Evolutionary conservation across 1,284 basidiomycete species (phyloP), one percentile per base, ranked within the genome.

Genomic region (Irpex sp.): DNA sequence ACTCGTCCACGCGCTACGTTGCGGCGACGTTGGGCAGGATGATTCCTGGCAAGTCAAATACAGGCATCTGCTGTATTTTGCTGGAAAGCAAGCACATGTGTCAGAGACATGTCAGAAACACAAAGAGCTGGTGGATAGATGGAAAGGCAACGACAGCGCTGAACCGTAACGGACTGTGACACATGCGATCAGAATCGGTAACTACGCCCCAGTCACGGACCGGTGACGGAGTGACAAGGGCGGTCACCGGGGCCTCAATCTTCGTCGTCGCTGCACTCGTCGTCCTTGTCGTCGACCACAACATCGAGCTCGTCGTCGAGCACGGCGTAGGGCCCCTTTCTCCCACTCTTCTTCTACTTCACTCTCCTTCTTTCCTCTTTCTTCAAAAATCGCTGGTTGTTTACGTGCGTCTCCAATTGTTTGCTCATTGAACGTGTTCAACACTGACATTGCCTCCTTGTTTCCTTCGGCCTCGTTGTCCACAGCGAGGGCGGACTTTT

Each of bases 241-340:
- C 65, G 64, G 54, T 56, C 54, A 56, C 54, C 8, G 21, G 54
- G 34, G 17, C 54, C 54, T 68, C 66, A 63, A 64, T 67, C 67
- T 67, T 67, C 58, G 51, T 63, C 66, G 69, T 68, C 70, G 70
- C 67, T 67, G 71, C 69, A 67, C 69, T 62, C 64, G 66, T 69
- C 72, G 70, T 62, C 64, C 65, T 69, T 71, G 70, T 72, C 69
- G 64, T 68, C 64, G 65, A 63, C 61, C n/a, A 57, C 71, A 65
- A 66, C 62, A 62, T 37, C 40, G 8, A 9, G 40, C 40, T 70
- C 68, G 69, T 72, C 69, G 64, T 68, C 64, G 65, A 63, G 62
- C 13, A 55, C 71, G 66, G 66, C 62, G 62, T 36, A 59, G 62
- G 59, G 44, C 47, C 52, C 40, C 37, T 59, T 64, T 59, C 62